Base-by-base conservation (phyloP, 2,329 filamentous ascomycete species). In the Ramularia endophylla region DNA sequence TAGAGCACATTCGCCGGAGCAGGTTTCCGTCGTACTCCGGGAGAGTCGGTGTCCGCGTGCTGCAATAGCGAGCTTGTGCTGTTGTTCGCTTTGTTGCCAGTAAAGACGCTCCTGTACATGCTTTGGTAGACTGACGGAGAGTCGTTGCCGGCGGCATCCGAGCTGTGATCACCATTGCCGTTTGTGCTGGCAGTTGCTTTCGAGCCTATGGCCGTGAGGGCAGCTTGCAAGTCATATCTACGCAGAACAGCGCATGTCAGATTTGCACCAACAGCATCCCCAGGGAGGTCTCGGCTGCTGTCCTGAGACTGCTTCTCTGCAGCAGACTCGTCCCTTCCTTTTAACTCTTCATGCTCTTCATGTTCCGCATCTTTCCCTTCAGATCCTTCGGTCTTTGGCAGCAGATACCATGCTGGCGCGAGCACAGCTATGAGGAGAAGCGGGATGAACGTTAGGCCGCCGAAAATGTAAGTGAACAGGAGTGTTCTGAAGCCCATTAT, bases 101-200 rank as follows among this genome's bases (percentile, higher is more conserved):
- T 88, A 61, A 98, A 97, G 47, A 98, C 83, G 63, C 85, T 95
- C 61, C 88, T 75, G 67, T 98, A 98, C 87, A 98, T 95, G 63
- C 85, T 85, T 74, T 97, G 92, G 65, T 97, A 97, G 27, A 98
- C 90, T 62, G 90, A 95, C 42, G 85, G 88, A 42, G 88, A 84
- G 30, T 45, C 48, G 13, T 44, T 44, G 20, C 27, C 34, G 8
- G 27, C 41, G 2, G 18, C 39, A 3, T 53, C 49, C 17, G 36
- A 45, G 8, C 13, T 38, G 8, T 31, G 41, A 27, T 38, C 43
- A 3, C 41, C 44, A 18, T 47, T 46, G 15, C 38, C 28, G 16
- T 15, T 31, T 19, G 38, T 15, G 27, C n/a, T 28, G 17, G 12
- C 20, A 4, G 16, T 17, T 7, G 2, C 7, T n/a, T 34, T 34